These are phyloP conservation scores for Cyclanthera cordifolia DNA, from an alignment of 306 rosid species.

Conservation along the genomic window DNA sequence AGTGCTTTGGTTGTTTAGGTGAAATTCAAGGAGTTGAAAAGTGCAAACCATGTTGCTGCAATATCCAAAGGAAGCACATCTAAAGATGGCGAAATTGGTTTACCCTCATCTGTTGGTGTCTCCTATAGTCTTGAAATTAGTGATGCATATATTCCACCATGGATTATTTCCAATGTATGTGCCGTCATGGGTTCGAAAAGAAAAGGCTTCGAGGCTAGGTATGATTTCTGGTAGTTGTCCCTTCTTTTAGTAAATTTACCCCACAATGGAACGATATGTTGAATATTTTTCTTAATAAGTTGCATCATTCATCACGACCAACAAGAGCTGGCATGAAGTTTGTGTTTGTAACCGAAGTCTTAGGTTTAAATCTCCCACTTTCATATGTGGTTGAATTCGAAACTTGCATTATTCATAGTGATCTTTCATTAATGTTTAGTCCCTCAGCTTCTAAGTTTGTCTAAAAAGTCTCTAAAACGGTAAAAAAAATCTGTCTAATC, in stretches of 20 bases:
- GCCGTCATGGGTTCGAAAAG: slow-evolving; percentile 54
- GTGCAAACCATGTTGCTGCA: slow-evolving; percentile 42
- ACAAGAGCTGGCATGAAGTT: no score
- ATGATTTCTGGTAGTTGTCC: slow-evolving; percentile 10
- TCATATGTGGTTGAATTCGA: no score
- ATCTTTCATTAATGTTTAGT: not conserved
- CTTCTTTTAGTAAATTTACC: not conserved
- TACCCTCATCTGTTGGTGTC: slow-evolving; percentile 29
- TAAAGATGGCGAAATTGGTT: slow-evolving; percentile 34
- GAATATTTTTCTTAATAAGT: not conserved
- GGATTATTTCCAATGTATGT: slow-evolving; percentile 55
- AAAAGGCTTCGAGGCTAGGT: slow-evolving; percentile 89
- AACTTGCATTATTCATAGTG: not conserved
- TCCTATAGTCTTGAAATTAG: slow-evolving; percentile 64
- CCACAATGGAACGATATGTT: not conserved
- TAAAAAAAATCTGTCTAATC: no score
- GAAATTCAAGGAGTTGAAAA: slow-evolving; percentile 66
- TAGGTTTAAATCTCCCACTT: no score
- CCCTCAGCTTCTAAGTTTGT: not conserved
- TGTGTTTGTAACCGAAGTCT: no score
- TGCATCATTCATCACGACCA: not conserved
- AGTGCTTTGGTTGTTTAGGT: slow-evolving; percentile 30
- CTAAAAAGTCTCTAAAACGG: not conserved
- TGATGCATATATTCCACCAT: slow-evolving; percentile 73
- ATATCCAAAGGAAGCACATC: slow-evolving; percentile 27